A percentile compares a stretch with the other conserved stretches of the same genome.
Evolutionary conservation across 2,329 filamentous ascomycete species (phyloP).

Genomic region (Coleophoma crateriformis): DNA sequence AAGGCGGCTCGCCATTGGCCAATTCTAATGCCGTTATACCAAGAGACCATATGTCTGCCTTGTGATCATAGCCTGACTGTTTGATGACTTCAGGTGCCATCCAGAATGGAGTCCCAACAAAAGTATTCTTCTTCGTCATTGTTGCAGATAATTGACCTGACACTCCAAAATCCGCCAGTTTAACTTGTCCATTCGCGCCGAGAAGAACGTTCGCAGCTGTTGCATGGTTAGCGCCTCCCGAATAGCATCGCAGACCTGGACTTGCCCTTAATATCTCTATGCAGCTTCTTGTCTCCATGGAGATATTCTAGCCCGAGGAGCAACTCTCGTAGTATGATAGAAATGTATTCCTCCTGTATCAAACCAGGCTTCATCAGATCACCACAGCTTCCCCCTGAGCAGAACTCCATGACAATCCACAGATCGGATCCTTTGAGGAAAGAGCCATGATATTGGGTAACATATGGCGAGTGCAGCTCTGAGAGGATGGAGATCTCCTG

Average conservation of each 20-base stretch:
- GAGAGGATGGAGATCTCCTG: constrained; percentile 97
- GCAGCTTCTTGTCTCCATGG: constrained; percentile 91
- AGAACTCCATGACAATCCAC: constrained; percentile 99
- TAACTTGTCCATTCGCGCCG: constrained; percentile 87
- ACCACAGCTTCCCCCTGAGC: constrained; percentile 91
- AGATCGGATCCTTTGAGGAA: constrained; percentile 93
- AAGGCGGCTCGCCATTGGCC: constrained; percentile 87
- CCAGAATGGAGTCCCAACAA: constrained; percentile 98
- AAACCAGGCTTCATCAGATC: constrained; percentile 92
- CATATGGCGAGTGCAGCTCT: constrained; percentile 90
- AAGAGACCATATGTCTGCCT: constrained; percentile 95
- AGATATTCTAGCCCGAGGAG: constrained; percentile 88
- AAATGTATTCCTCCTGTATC: constrained; percentile 93
- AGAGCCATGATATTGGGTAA: constrained; percentile 96
- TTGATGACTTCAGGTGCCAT: constrained; percentile 99
- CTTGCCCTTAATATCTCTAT: constrained; percentile 90
- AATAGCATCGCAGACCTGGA: background rate
- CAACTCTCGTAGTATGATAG: constrained; percentile 88
- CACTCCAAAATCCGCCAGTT: constrained; percentile 94
- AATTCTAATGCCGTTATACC: constrained; percentile 92
- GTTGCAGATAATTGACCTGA: constrained; percentile 94
- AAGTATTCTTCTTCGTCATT: constrained; percentile 99
- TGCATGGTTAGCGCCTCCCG: background rate
- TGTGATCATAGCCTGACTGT: constrained; percentile 95
- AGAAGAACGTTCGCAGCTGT: constrained; percentile 89